Conservation (phyloP, 2,329 filamentous ascomycete species). For the Neoscytalidium dimidiatum region DNA sequence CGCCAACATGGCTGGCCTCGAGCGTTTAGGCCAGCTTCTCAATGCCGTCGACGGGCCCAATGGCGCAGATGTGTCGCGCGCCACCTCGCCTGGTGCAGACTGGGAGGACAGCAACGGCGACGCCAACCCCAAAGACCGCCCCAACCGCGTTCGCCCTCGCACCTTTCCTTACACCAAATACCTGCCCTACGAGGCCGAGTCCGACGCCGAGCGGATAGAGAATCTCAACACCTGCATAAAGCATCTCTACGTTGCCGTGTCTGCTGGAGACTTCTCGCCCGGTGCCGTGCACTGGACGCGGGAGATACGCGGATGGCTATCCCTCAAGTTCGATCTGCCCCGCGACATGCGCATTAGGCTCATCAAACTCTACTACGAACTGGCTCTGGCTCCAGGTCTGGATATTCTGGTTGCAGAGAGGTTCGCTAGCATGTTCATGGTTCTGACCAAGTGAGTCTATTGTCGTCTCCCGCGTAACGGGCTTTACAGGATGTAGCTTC, state of each 20-base stretch:
- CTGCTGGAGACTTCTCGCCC: constrained; percentile 90
- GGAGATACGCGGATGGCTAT: constrained; percentile 92
- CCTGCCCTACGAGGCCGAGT: constrained; percentile 86
- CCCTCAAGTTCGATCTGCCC: constrained; percentile 95
- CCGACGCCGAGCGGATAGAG: constrained; percentile 72
- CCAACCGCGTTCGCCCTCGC: constrained; percentile 74
- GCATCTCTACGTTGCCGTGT: constrained; percentile 87
- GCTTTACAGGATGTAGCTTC: background rate
- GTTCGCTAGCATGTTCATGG: constrained; percentile 95
- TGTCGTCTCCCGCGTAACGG: background rate
- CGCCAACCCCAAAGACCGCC: constrained; percentile 49
- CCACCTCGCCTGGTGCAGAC: constrained; percentile 77
- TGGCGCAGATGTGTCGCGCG: constrained; percentile 74
- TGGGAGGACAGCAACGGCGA: constrained; percentile 55
- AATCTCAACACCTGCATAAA: constrained; percentile 87
- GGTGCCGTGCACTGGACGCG: constrained; percentile 96
- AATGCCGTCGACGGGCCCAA: constrained; percentile 33
- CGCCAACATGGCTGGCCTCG: constrained; percentile 38
- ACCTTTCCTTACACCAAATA: constrained; percentile 93
- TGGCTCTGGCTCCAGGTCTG: constrained; percentile 85
- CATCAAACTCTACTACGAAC: constrained; percentile 90
- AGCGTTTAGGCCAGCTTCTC: constrained; percentile 46
- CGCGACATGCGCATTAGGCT: constrained; percentile 79
- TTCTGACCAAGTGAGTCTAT: constrained; percentile 78
- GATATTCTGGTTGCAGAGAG: constrained; percentile 81